Evolutionary conservation across 108 stramenopile genomes (phyloP), one percentile per base, ranked within the genome.

Genomic region (Cyclotella cryptica): DNA sequence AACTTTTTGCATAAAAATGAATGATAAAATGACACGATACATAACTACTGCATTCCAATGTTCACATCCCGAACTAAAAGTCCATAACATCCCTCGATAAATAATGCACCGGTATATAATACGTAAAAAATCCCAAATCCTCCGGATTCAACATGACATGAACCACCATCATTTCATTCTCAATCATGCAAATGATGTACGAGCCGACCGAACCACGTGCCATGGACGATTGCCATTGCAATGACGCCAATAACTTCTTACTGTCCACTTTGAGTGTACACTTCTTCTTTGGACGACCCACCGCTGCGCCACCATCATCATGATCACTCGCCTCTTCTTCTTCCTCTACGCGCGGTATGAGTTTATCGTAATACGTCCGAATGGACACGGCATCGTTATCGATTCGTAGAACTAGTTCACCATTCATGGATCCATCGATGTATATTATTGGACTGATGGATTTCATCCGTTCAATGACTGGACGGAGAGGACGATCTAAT

Each of bases 241-340:
- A 78, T 35, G 88, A 86, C 10, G 90, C 75, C 45, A 74, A 70
- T 17, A 96, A 63, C 69, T 93, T 96, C 44, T 87, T 79, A 43
- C 90, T 87, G 77, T 96, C 95, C 19, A 96, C 88, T 80, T 96
- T 96, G 86, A 96, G 66, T 9, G 79, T 85, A 46, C 92, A 93
- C 29, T 47, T 72, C 19, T 62, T 72, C 18, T 62, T 57, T 6
- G 35, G 6, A 35, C 35, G 35, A 5, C 35, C 4, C 35, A 5
- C 35, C 35, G 35, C 35, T 35, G 2, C 35, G 35, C 35, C 35
- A 8, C 72, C 51, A 26, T 44, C 27, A 54, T 71, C 61, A 41
- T 66, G 43, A 39, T 35, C 45, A 39, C 11, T 47, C 59, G 70
- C 5, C 28, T 74, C 53, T 24, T 72, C 51, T 27, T 81, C 53